Evolutionary conservation across 1,139 yeast species (phyloP).

Genomic region (Suhomyces bokatorum): DNA sequence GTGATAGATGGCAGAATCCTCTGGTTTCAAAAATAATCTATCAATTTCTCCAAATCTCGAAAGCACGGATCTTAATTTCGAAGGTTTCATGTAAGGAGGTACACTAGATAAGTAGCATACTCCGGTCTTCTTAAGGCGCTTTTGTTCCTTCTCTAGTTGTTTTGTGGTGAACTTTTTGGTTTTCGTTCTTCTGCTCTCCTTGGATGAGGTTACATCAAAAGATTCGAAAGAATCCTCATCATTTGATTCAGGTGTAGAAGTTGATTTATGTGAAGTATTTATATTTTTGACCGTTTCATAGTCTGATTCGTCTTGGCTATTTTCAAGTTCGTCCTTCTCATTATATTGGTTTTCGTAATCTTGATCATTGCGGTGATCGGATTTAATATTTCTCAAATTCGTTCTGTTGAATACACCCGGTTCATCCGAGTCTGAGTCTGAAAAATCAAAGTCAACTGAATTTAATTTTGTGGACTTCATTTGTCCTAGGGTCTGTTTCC

Average conservation of each 20-base stretch:
- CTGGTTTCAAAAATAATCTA: slow-evolving; percentile 84
- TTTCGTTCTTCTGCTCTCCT: not conserved
- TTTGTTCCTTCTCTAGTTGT: slow-evolving; percentile 57
- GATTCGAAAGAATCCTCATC: slow-evolving; percentile 12
- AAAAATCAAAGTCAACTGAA: slow-evolving; percentile 15
- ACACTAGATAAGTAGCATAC: slow-evolving; percentile 86
- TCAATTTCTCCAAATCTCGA: slow-evolving; percentile 83
- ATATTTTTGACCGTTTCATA: too few species aligned
- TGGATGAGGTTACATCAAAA: not conserved
- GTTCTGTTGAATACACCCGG: slow-evolving; percentile 16
- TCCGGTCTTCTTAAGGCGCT: slow-evolving; percentile 72
- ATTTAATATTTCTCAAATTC: slow-evolving; percentile 5
- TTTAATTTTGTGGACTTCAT: not conserved
- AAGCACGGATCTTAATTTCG: slow-evolving; percentile 78
- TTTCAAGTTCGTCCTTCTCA: too few species aligned
- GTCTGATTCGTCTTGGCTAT: too few species aligned
- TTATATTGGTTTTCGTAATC: slow-evolving; percentile 15
- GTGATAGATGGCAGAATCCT: slow-evolving; percentile 63
- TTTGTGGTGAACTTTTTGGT: slow-evolving; percentile 41
- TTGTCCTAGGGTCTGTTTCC: not conserved
- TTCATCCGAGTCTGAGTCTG: slow-evolving; percentile 22
- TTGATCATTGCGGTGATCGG: slow-evolving; percentile 16
- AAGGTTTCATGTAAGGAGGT: slow-evolving; percentile 98
- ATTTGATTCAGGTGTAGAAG: not conserved
- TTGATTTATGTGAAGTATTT: too few species aligned